Evolutionary conservation across 257 asterid genomes (phyloP), one percentile per base, ranked within the genome.

Genomic region (Agastache rugosa): DNA sequence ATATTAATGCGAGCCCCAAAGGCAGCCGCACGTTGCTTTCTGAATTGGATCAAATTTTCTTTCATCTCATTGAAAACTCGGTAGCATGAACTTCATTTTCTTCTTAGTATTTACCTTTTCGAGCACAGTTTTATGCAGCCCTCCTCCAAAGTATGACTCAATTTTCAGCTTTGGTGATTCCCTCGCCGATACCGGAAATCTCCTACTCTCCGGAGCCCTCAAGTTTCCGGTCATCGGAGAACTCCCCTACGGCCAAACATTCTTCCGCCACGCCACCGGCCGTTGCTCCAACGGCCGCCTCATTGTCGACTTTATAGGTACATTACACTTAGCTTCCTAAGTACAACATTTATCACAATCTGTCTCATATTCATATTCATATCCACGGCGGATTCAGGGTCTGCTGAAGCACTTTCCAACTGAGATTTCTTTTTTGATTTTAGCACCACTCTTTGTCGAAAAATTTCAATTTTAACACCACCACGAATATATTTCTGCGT

Each of bases 161-260:
- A 88, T 88, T 63, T 87, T 85, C 83, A 88, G 97, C 83, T 92
- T 92, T 27, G 97, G 97, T 1, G 93, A 92, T 68, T 92, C 97
- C 1, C 90, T 85, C 0, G 85, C 96, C 23, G 97, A 90, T 37
- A 87, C 97, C 3, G 97, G 97, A 15, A 92, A 92, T 42, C 84
- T 89, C 72, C 87, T 90, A 51, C 86, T 39, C 47, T 85, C 93
- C n/a, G 87, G 91, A 0, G 87, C 97, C 58, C 47, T 91, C 58
- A 76, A 87, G 16, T 83, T 84, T 67, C 94, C 94, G 17, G 97
- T 86, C 79, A 90, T 87, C 42, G 91, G 90, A 6, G 23, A 78
- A 5, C 85, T 86, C 14, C 96, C 97, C 0, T 89, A 87, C 11
- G 96, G 93, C 35, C 71, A 77, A 79, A 88, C 98, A 3, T 87